Evolutionary conservation across 2,329 filamentous ascomycete species (phyloP).

Genomic region (Paecilomyces formosus): DNA sequence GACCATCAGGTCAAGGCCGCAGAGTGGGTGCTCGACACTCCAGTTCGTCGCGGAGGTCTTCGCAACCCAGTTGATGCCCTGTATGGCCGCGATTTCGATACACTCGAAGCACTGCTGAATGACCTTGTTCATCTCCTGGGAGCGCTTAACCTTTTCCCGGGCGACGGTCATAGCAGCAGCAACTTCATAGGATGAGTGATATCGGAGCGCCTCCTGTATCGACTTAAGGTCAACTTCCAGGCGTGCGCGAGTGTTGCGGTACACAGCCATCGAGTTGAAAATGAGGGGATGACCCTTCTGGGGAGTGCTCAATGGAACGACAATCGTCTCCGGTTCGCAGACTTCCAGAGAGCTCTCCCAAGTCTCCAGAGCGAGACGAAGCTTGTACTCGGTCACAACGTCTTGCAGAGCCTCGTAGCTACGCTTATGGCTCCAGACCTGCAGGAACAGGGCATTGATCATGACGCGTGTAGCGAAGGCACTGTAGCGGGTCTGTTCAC

Average conservation of each 20-base stretch:
- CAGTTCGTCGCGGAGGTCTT: slow-evolving; percentile 96
- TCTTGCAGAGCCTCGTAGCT: slow-evolving; percentile 96
- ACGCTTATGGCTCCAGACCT: slow-evolving; percentile 98
- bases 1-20: slow-evolving; percentile 94
- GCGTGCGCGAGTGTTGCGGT: slow-evolving; percentile 84
- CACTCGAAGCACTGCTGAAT: slow-evolving; percentile 97
- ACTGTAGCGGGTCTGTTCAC: slow-evolving; percentile 83
- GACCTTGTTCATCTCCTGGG: slow-evolving; percentile 95
- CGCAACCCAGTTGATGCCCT: slow-evolving; percentile 97
- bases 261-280: slow-evolving; percentile 97
- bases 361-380: slow-evolving; percentile 90
- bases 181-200: slow-evolving; percentile 95
- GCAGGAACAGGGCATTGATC: slow-evolving; percentile 97
- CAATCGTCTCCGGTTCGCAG: slow-evolving; percentile 82
- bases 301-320: slow-evolving; percentile 83
- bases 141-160: slow-evolving; percentile 87
- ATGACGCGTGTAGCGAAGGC: slow-evolving; percentile 95
- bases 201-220: slow-evolving; percentile 91
- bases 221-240: slow-evolving; percentile 93
- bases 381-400: slow-evolving; percentile 96
- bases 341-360: slow-evolving; percentile 95
- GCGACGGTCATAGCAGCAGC: slow-evolving; percentile 94
- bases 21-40: slow-evolving; percentile 97
- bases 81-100: slow-evolving; percentile 88
- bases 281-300: slow-evolving; percentile 94